phyloP scores from a whole-genome alignment of 2,329 filamentous ascomycete genomes.

The Nannizziopsis barbatae region DNA sequence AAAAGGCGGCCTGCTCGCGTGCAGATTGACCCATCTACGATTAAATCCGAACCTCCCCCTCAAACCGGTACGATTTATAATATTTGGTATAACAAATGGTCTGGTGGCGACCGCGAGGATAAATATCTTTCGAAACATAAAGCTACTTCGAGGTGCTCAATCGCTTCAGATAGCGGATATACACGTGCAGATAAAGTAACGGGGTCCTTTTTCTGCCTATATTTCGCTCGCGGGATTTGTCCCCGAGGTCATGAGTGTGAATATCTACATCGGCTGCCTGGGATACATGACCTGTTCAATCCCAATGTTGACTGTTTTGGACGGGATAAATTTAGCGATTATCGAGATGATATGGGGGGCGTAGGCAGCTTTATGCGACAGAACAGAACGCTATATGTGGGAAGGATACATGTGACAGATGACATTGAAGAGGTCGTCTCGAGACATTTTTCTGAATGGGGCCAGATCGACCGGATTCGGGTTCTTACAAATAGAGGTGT shows the following conservation, averaged over 20 bases:
- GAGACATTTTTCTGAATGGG: slow-evolving; percentile 94
- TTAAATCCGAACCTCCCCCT: slow-evolving; percentile 73
- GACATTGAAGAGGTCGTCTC: slow-evolving; percentile 95
- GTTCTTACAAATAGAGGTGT: slow-evolving; percentile 84
- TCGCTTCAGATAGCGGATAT: slow-evolving; percentile 67
- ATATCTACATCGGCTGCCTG: slow-evolving; percentile 81
- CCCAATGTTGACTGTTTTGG: slow-evolving; percentile 93
- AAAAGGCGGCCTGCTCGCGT: slow-evolving; percentile 82
- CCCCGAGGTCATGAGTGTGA: slow-evolving; percentile 87
- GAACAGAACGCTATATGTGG: slow-evolving; percentile 88
- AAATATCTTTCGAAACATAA: slow-evolving; percentile 73
- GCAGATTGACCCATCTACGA: slow-evolving; percentile 74
- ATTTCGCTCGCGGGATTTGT: slow-evolving; percentile 71
- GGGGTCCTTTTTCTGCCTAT: slow-evolving; percentile 84
- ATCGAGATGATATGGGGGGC: slow-evolving; percentile 95
- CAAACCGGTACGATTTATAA: slow-evolving; percentile 96
- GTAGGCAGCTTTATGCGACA: slow-evolving; percentile 88
- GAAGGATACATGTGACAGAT: slow-evolving; percentile 86
- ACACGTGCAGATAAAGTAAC: slow-evolving; percentile 64
- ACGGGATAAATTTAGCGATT: slow-evolving; percentile 83
- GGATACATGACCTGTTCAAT: slow-evolving; percentile 79
- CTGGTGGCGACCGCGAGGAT: slow-evolving; percentile 86
- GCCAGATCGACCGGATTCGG: slow-evolving; percentile 74
- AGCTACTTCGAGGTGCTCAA: slow-evolving; percentile 75
- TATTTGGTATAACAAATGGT: slow-evolving; percentile 99